phyloP scores from a whole-genome alignment of 2,329 filamentous ascomycete species.

The Emericellopsis atlantica region DNA sequence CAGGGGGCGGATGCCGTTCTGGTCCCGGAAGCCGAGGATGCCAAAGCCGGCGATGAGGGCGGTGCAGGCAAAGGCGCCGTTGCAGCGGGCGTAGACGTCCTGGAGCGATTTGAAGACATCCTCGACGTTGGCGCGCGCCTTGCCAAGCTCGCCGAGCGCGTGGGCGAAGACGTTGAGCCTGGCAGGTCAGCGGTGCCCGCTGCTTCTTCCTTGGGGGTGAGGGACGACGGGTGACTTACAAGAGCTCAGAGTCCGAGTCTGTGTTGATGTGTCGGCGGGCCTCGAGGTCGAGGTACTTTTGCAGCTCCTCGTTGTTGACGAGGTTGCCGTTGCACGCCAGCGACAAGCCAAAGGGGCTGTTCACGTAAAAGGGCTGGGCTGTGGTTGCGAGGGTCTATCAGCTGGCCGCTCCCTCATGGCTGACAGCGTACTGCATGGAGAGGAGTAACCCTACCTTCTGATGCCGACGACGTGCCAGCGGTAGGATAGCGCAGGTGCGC shows the following conservation, averaged over 20 bases:
- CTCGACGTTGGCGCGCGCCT: conserved; percentile 64
- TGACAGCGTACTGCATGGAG: too few species aligned
- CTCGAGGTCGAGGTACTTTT: conserved; percentile 60
- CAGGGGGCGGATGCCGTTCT: conserved; percentile 67
- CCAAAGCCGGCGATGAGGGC: conserved; percentile 76
- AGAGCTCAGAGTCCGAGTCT: conserved; percentile 76
- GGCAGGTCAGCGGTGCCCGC: not conserved
- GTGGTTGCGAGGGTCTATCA: too few species aligned
- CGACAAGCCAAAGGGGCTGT: conserved; percentile 43
- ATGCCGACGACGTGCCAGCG: conserved; percentile 42
- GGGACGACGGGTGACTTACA: conserved; percentile 21
- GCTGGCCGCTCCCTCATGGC: too few species aligned
- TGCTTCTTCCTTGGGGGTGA: not conserved
- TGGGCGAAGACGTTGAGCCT: conserved; percentile 75
- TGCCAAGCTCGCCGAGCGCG: conserved; percentile 68
- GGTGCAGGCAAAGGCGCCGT: conserved; percentile 69
- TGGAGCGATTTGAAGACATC: conserved; percentile 64
- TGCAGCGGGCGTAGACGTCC: conserved; percentile 59
- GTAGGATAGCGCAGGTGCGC: conserved; percentile 84
- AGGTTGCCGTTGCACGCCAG: conserved; percentile 83
- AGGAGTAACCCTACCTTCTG: not conserved
- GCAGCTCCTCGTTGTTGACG: conserved; percentile 61
- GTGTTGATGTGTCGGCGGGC: conserved; percentile 83
- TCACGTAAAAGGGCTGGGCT: conserved; percentile 83
- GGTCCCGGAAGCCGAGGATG: conserved; percentile 58